These are phyloP conservation scores for Puccinia horiana DNA, from an alignment of 1,284 basidiomycete genomes.

Conservation along the genomic window DNA sequence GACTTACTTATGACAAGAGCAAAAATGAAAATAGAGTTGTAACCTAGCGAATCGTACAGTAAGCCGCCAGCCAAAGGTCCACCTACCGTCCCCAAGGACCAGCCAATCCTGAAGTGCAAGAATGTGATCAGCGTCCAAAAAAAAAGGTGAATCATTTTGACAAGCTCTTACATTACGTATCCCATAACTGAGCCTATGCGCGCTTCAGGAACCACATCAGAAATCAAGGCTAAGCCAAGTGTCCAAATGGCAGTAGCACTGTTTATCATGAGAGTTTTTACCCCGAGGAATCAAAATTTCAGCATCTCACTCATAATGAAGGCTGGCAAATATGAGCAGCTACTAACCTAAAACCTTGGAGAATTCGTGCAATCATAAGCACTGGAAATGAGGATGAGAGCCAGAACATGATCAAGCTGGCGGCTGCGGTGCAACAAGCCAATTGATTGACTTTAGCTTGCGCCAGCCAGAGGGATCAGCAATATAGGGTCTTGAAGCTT, in stretches of 20 bases:
- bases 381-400: slow-evolving; percentile 18
- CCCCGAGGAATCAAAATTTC: not conserved
- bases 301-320: not conserved
- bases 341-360: slow-evolving; percentile 34
- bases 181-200: slow-evolving; percentile 7
- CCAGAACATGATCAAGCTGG: slow-evolving; percentile 41
- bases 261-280: not conserved
- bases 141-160: not conserved
- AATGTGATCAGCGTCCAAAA: not conserved
- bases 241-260: slow-evolving; percentile 40
- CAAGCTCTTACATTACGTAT: slow-evolving; percentile 35
- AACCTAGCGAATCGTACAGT: slow-evolving; percentile 36
- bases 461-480: not conserved
- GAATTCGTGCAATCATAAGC: slow-evolving; percentile 22
- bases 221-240: slow-evolving; percentile 22
- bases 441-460: not conserved
- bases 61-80: slow-evolving; percentile 36
- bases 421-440: slow-evolving; percentile 3
- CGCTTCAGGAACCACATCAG: not conserved
- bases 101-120: slow-evolving; percentile 27
- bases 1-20: slow-evolving; percentile 31
- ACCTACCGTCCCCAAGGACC: slow-evolving; percentile 27
- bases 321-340: not conserved
- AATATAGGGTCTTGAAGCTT: not conserved
- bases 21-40: slow-evolving; percentile 40